phyloP scores from a whole-genome alignment of 257 asterid genomes.

The Linaria vulgaris region DNA sequence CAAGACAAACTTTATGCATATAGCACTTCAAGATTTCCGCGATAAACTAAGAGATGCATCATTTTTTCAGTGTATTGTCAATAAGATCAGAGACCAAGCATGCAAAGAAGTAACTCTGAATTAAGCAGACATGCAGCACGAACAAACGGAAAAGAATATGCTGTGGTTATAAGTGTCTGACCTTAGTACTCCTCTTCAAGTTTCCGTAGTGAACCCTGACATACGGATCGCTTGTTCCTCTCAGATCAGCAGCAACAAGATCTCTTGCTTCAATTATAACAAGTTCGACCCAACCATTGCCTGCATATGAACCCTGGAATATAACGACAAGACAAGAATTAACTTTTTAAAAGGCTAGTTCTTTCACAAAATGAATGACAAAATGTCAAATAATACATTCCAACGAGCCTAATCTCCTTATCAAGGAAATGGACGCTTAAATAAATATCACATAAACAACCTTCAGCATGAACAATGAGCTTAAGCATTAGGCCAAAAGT shows the following conservation, averaged over 20 bases:
- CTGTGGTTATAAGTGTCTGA: constrained; percentile 25
- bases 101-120: too few species aligned
- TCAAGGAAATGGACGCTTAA: not conserved
- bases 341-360: not conserved
- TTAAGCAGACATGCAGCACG: too few species aligned
- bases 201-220: constrained; percentile 89
- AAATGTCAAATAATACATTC: not conserved
- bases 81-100: too few species aligned
- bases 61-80: too few species aligned
- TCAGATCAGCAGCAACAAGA: constrained; percentile 90
- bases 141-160: not conserved
- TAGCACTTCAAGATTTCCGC: too few species aligned
- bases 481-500: constrained; percentile 11
- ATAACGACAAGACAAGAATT: constrained; percentile 14
- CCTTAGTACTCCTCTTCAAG: constrained; percentile 89
- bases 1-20: too few species aligned
- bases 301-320: constrained; percentile 53
- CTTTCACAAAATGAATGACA: not conserved
- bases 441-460: not conserved
- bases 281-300: constrained; percentile 82
- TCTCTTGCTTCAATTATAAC: constrained; percentile 90
- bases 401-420: not conserved
- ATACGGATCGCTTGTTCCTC: constrained; percentile 98
- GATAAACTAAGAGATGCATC: too few species aligned
- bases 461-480: constrained; percentile 5